These are phyloP conservation scores for Agaricus blazei DNA, from an alignment of 768 basidiomycete genomes.

Conservation along the genomic window DNA sequence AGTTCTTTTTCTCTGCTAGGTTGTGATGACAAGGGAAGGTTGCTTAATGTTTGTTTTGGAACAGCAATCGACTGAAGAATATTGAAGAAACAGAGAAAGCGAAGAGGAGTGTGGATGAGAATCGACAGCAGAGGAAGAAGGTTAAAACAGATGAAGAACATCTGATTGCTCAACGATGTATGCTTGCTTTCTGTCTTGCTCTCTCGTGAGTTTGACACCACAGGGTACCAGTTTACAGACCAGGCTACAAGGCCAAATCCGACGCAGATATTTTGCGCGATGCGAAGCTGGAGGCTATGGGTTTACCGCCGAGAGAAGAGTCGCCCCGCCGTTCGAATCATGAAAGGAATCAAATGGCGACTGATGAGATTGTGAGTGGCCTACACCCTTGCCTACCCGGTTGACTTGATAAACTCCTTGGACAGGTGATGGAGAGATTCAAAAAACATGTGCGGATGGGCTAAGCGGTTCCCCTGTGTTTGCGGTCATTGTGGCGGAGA, in stretches of 20 bases:
- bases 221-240: constrained; percentile 66
- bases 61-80: constrained; percentile 82
- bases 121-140: constrained; percentile 54
- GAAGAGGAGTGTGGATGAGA: constrained; percentile 79
- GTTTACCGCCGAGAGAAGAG: constrained; percentile 55
- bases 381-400: constrained; percentile 1
- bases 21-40: neutral
- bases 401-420: neutral
- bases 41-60: neutral
- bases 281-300: constrained; percentile 85
- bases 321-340: constrained; percentile 41
- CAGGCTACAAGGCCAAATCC: constrained; percentile 76
- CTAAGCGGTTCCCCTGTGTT: constrained; percentile 20
- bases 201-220: constrained; percentile 4
- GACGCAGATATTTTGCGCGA: constrained; percentile 86
- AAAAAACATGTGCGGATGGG: constrained; percentile 88
- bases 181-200: constrained; percentile 22
- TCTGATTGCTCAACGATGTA: constrained; percentile 84
- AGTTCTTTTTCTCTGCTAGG: constrained; percentile 27
- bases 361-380: constrained; percentile 76
- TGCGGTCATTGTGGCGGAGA: neutral
- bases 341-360: constrained; percentile 75
- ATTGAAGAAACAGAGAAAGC: constrained; percentile 98
- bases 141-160: constrained; percentile 69
- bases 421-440: constrained; percentile 91